Conservation (phyloP, 768 basidiomycete genomes). For the Tylopilus felleus region DNA sequence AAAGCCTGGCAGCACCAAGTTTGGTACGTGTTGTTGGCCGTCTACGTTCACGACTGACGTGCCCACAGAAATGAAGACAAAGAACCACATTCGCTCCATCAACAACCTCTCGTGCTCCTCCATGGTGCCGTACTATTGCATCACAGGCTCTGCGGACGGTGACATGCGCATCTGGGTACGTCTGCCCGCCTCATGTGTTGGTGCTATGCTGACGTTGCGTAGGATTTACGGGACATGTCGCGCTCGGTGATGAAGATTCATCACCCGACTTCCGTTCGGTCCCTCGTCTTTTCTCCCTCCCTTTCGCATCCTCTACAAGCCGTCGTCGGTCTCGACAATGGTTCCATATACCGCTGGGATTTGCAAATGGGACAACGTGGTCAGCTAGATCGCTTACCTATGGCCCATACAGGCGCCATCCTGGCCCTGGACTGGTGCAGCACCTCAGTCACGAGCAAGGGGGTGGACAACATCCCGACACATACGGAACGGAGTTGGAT, state of each 20-base stretch:
- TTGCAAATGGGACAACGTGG: conserved; percentile 74
- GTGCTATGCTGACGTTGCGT: conserved; percentile 2
- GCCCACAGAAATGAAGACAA: conserved; percentile 56
- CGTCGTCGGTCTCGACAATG: conserved; percentile 65
- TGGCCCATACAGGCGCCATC: conserved; percentile 72
- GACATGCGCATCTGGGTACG: conserved; percentile 78
- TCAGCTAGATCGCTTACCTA: conserved; percentile 63
- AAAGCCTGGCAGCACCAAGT: conserved; percentile 63
- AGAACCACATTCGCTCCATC: conserved; percentile 70
- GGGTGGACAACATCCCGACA: conserved; percentile 10
- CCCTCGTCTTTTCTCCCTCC: conserved; percentile 68
- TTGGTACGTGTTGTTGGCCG: conserved; percentile 44
- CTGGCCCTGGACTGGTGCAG: conserved; percentile 72
- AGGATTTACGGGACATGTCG: conserved; percentile 74
- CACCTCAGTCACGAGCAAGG: conserved; percentile 23
- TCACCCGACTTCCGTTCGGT: conserved; percentile 65
- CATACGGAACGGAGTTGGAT: conserved; percentile 59
- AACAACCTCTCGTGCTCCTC: conserved; percentile 66
- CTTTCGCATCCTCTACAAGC: conserved; percentile 65
- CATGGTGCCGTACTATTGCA: conserved; percentile 66
- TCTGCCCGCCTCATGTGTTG: background rate
- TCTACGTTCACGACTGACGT: conserved; percentile 13
- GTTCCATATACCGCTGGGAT: conserved; percentile 76
- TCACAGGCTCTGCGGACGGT: conserved; percentile 79
- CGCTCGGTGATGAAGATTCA: conserved; percentile 69